Conservation (phyloP, 148 eudicot species). For the Rhododendron molle region DNA sequence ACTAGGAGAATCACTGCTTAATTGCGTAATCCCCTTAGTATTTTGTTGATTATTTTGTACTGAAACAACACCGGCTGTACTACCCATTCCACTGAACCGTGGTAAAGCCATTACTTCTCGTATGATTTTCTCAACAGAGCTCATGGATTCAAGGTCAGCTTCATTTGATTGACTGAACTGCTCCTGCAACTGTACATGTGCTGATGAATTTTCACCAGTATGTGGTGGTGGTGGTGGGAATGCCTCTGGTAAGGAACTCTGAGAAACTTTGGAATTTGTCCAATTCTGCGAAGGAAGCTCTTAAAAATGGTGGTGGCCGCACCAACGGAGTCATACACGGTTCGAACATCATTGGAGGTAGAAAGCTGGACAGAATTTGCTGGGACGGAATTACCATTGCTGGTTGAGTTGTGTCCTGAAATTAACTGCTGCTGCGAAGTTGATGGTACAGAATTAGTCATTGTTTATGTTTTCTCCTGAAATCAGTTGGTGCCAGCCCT, state of each 20-base stretch:
- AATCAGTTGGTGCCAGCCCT: neutral
- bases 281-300: neutral
- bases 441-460: neutral
- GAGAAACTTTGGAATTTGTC: neutral
- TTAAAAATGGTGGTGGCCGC: neutral
- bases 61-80: neutral
- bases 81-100: neutral
- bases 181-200: neutral
- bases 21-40: neutral
- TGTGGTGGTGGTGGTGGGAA: neutral
- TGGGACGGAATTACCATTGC: neutral
- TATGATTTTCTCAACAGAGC: neutral
- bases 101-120: neutral
- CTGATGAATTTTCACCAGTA: neutral
- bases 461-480: neutral
- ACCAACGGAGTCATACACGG: neutral
- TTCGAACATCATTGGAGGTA: neutral
- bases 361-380: constrained; percentile 2
- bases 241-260: neutral
- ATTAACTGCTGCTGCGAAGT: neutral
- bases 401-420: neutral
- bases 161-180: neutral
- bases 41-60: neutral
- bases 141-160: neutral
- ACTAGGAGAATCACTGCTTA: neutral